phyloP scores from a whole-genome alignment of 2,329 filamentous ascomycete genomes.

The Verticillium nubilum region DNA sequence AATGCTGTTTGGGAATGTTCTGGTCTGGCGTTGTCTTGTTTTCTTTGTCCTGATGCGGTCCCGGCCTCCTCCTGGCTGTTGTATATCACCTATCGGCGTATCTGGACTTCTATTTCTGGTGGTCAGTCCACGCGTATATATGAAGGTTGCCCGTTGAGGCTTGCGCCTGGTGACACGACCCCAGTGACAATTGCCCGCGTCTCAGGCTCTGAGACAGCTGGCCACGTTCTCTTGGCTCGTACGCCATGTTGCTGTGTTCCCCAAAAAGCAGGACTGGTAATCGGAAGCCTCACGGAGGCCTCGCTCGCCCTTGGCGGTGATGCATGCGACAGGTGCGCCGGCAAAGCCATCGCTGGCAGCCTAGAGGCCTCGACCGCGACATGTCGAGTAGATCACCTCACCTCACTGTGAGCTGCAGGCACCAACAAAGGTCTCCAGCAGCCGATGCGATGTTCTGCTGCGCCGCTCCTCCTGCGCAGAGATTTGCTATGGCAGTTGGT shows the following conservation, averaged over 20 bases:
- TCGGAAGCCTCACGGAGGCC: neutral
- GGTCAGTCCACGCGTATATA: neutral
- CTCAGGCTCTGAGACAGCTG: neutral
- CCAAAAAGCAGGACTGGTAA: neutral
- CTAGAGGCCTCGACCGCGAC: neutral
- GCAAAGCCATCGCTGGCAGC: neutral
- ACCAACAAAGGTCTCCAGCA: too few relatives aligned
- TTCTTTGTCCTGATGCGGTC: neutral
- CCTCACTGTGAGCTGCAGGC: too few relatives aligned
- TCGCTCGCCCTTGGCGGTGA: neutral
- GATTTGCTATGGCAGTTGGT: neutral
- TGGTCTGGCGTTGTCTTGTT: neutral
- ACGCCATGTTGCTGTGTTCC: neutral
- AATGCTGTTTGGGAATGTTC: neutral
- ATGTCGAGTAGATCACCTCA: too few relatives aligned
- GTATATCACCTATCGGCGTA: neutral
- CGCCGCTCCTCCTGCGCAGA: neutral
- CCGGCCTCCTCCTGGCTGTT: neutral
- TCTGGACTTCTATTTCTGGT: neutral
- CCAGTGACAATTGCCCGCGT: neutral
- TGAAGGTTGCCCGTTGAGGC: neutral
- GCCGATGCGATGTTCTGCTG: neutral
- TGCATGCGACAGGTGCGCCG: too few relatives aligned
- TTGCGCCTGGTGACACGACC: neutral
- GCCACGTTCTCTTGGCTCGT: neutral